Evolutionary conservation across 108 stramenopile species (phyloP).

Genomic region (Nitzschia sp.): DNA sequence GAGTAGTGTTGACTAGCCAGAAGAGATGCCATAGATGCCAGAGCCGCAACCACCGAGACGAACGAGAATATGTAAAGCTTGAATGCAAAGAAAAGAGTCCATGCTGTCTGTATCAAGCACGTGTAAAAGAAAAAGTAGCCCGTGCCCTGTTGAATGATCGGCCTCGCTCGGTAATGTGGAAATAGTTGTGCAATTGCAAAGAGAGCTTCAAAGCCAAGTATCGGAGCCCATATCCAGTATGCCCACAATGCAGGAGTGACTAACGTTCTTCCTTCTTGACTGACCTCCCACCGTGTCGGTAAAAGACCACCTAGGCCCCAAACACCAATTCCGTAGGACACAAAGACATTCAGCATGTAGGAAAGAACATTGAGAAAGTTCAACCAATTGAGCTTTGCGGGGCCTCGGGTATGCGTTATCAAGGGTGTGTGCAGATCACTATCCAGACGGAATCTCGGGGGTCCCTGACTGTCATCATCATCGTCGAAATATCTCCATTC

Average conservation of each 20-base stretch:
- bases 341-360: constrained; percentile 45
- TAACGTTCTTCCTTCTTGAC: constrained; percentile 41
- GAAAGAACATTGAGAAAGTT: constrained; percentile 55
- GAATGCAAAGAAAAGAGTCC: constrained; percentile 61
- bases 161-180: constrained; percentile 47
- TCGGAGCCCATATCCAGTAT: constrained; percentile 49
- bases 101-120: constrained; percentile 49
- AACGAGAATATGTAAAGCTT: constrained; percentile 47
- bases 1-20: constrained; percentile 43
- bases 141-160: constrained; percentile 51
- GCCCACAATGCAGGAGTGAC: constrained; percentile 58
- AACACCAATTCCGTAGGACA: constrained; percentile 51
- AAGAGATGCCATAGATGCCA: constrained; percentile 37
- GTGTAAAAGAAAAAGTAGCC: constrained; percentile 55
- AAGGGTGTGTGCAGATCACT: constrained; percentile 20
- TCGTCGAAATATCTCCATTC: constrained; percentile 16
- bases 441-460: constrained; percentile 13
- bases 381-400: constrained; percentile 47
- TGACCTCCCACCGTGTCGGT: constrained; percentile 45
- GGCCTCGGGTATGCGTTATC: constrained; percentile 12
- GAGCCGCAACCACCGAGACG: constrained; percentile 38
- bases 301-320: constrained; percentile 48
- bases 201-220: constrained; percentile 43
- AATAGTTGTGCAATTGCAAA: constrained; percentile 55
- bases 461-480: constrained; percentile 11